Evolutionary conservation across 108 stramenopile species (phyloP).

Genomic region (Nitzschia palea): DNA sequence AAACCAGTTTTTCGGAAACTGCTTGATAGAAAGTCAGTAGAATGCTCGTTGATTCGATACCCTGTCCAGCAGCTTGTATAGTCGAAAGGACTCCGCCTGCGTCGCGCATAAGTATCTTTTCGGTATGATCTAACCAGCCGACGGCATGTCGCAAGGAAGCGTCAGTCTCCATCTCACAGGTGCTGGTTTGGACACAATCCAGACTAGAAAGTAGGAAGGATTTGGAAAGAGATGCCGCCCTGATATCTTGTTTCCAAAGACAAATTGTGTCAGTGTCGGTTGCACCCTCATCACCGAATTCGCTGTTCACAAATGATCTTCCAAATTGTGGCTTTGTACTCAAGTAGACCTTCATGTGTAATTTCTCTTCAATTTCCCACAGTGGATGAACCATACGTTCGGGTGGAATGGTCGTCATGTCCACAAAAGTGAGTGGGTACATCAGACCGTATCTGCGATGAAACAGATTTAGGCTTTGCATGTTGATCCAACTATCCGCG

Average conservation of each 20-base stretch:
- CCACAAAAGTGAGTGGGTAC: conserved; percentile 47
- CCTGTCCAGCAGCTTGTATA: conserved; percentile 81
- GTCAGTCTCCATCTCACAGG: conserved; percentile 12
- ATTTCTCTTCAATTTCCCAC: conserved; percentile 31
- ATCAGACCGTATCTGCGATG: conserved; percentile 40
- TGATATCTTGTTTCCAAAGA: conserved; percentile 56
- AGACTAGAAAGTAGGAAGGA: conserved; percentile 51
- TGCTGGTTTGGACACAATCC: conserved; percentile 29
- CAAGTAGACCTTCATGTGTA: conserved; percentile 72
- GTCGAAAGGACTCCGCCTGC: conserved; percentile 74
- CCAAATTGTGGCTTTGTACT: conserved; percentile 44
- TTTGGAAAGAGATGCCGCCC: conserved; percentile 45
- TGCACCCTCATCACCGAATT: conserved; percentile 32
- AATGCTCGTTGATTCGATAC: conserved; percentile 80
- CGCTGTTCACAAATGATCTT: conserved; percentile 46
- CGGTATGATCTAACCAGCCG: conserved; percentile 66
- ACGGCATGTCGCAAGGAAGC: conserved; percentile 53
- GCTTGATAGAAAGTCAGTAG: conserved; percentile 64
- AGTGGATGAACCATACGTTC: conserved; percentile 38
- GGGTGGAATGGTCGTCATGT: conserved; percentile 28
- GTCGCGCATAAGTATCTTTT: conserved; percentile 42
- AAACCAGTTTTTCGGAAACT: conserved; percentile 18
- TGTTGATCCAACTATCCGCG: background rate
- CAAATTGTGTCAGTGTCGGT: conserved; percentile 23
- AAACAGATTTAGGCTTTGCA: background rate